Base-by-base conservation (phyloP, 1,139 yeast genomes). In the Saccharomyces uvarum region DNA sequence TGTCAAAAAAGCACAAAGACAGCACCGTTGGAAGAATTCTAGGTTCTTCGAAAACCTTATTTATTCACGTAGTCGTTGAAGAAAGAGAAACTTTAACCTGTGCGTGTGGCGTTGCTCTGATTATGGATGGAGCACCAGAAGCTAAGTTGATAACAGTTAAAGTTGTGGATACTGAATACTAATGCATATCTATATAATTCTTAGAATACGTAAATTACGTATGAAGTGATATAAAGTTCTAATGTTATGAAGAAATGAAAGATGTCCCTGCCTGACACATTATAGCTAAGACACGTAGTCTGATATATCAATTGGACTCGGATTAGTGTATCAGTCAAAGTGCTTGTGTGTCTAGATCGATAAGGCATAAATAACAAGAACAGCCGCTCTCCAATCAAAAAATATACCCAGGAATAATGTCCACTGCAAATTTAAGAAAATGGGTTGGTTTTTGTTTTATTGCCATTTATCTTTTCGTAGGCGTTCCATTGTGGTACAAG, bases 401-500 rank as follows among this genome's bases (percentile, higher is more conserved):
- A 31, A 21, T 33, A 46, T 31, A 29, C 42, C 21, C 32, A 7
- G 16, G 6, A 49, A 52, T 24, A 32, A 48, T 53, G 55, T 47
- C 60, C 11, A 50, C 50, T n/a, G 46, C 55, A 11, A 42, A 19
- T 4, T n/a, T 54, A 59, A 52, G 71, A 54, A 63, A 61, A 51
- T 51, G 55, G 29, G 63, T 61, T 2, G 64, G 65, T 9, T 29
- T 64, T 5, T 57, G 65, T 48, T 64, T 73, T 49, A 56, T 71
- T 11, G 58, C 74, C 1, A 61, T 81, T 3, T 77, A 82, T 49
- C 61, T 76, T 1, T 62, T 77, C 5, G 68, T 87, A n/a, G 97
- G 96, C 1, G 65, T 83, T 19, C 97, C 97, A 2, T 69, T 88
- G 59, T 89, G 93, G 85, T 72, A 77, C 56, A 69, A 72, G 50